Percentiles rank a stretch among this genome's conserved stretches.
These are phyloP conservation scores for Apostasia ramifera DNA, from an alignment of 106 monocot genomes.

Conservation along the genomic window DNA sequence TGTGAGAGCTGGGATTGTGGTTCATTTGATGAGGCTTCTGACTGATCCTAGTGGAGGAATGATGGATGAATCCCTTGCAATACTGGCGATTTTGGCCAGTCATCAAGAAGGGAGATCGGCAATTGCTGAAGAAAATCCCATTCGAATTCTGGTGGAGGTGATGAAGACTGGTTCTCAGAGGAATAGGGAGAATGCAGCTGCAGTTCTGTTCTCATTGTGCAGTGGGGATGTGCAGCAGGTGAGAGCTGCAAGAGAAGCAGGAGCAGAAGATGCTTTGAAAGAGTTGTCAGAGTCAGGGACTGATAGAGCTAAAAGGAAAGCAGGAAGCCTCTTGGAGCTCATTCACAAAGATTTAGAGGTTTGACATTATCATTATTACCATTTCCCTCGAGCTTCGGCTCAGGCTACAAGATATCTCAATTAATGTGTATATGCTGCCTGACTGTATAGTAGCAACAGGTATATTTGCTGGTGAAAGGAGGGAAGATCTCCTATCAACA, in stretches of 20 bases:
- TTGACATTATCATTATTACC: neutral
- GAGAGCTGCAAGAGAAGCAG: constrained; percentile 28
- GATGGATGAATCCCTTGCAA: constrained; percentile 62
- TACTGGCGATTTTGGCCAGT: constrained; percentile 42
- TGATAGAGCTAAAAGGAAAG: constrained; percentile 68
- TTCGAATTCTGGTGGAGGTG: constrained; percentile 36
- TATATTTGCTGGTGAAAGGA: too few relatives aligned
- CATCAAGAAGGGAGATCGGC: constrained; percentile 36
- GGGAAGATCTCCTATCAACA: too few relatives aligned
- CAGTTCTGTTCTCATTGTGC: constrained; percentile 44
- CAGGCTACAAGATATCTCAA: too few relatives aligned
- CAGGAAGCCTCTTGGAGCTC: constrained; percentile 39
- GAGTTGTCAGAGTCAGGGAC: constrained; percentile 50
- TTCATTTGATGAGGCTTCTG: constrained; percentile 40
- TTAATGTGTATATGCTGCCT: too few relatives aligned
- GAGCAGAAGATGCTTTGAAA: constrained; percentile 49
- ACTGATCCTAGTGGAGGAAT: constrained; percentile 51
- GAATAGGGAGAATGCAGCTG: constrained; percentile 56
- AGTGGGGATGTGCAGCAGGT: constrained; percentile 19
- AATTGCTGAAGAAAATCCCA: constrained; percentile 21
- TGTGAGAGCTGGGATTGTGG: constrained; percentile 47
- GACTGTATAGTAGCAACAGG: too few relatives aligned
- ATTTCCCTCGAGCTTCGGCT: too few relatives aligned
- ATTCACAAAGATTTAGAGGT: constrained; percentile 14
- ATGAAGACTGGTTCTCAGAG: constrained; percentile 38